phyloP scores from a whole-genome alignment of 140 eudicot genomes.

The Stevia rebaudiana region DNA sequence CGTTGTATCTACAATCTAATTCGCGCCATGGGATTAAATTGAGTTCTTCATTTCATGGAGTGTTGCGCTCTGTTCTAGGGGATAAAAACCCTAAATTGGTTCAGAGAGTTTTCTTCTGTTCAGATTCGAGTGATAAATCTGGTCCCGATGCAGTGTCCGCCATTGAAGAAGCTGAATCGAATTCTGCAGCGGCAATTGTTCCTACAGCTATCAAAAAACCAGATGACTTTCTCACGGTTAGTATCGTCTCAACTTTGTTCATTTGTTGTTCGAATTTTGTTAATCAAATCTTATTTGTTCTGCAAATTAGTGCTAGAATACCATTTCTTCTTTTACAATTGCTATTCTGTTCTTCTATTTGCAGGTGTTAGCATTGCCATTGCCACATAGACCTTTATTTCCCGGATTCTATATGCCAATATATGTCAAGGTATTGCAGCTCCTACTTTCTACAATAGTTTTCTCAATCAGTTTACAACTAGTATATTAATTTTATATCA shows the following conservation, averaged over 20 bases:
- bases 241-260: background rate
- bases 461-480: no score
- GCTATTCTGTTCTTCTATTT: conserved; percentile 5
- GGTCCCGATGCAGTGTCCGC: conserved; percentile 39
- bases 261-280: background rate
- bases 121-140: conserved; percentile 64
- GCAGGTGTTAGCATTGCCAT: conserved; percentile 93
- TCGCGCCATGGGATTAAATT: conserved; percentile 34
- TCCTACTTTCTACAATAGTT: no score
- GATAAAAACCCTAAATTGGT: conserved; percentile 37
- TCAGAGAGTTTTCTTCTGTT: conserved; percentile 50
- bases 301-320: background rate
- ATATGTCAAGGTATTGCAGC: conserved; percentile 74
- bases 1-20: conserved; percentile 25
- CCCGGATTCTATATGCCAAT: conserved; percentile 98
- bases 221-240: conserved; percentile 83
- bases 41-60: conserved; percentile 41
- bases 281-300: background rate
- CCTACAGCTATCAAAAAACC: conserved; percentile 69
- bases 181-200: conserved; percentile 62
- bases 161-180: conserved; percentile 52
- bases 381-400: conserved; percentile 87
- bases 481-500: no score
- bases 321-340: background rate
- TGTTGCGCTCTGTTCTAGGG: conserved; percentile 27